A percentile compares a stretch with the other conserved stretches of the same genome.
Conservation (phyloP, 148 eudicot species). For the Camellia lanceoleosa region DNA sequence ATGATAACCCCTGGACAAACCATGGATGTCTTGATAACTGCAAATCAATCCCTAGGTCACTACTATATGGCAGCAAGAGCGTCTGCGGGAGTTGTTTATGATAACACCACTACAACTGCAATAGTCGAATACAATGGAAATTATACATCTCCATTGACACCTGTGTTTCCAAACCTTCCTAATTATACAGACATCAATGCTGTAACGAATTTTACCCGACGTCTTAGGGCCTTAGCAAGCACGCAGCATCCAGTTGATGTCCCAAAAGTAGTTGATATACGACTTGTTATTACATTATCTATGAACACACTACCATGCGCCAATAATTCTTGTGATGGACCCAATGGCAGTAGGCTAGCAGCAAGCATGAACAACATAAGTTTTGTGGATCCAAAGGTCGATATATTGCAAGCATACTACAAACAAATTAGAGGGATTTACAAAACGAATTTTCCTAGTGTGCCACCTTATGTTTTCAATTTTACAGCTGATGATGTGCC, state of each 20-base stretch:
- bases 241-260: too few relatives aligned
- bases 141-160: constrained; percentile 8
- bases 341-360: constrained; percentile 9
- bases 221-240: too few relatives aligned
- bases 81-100: neutral
- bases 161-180: constrained; percentile 30
- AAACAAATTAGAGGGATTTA: constrained; percentile 23
- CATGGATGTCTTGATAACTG: constrained; percentile 16
- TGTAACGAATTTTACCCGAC: constrained; percentile 14
- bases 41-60: neutral
- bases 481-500: constrained; percentile 21
- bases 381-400: constrained; percentile 22
- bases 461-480: constrained; percentile 23
- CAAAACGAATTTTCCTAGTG: constrained; percentile 25
- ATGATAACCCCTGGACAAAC: constrained; percentile 29
- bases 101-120: constrained; percentile 32
- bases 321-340: constrained; percentile 20
- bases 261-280: too few relatives aligned
- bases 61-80: constrained; percentile 23
- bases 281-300: neutral
- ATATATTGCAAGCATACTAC: constrained; percentile 36
- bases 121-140: constrained; percentile 21
- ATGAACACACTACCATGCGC: constrained; percentile 23
- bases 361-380: constrained; percentile 38
- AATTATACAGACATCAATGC: constrained; percentile 16